Percentiles rank a stretch among this genome's conserved stretches.
Conservation (phyloP, 192 early-diverging fungal species). For the Backusella australiensis region DNA sequence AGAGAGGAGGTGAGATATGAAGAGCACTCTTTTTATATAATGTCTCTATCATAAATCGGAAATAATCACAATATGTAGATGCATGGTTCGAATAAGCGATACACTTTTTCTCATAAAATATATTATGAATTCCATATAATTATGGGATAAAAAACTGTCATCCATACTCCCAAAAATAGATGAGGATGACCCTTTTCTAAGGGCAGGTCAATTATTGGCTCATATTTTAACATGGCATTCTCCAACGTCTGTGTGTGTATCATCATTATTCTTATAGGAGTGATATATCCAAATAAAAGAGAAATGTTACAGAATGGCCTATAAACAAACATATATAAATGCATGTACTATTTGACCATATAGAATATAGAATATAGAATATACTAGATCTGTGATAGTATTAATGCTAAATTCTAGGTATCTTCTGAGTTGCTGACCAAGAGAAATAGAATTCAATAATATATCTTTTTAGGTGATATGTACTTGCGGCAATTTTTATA, state of each 20-base stretch:
- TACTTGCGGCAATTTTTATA: neutral
- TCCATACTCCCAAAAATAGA: neutral
- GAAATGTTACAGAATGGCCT: constrained; percentile 1
- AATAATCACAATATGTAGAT: neutral
- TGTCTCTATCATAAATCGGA: neutral
- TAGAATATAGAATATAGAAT: neutral
- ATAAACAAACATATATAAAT: neutral
- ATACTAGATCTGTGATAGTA: neutral
- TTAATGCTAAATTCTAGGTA: neutral
- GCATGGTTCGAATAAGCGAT: neutral
- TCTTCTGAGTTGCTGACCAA: neutral
- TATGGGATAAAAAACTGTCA: neutral
- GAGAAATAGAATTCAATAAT: neutral
- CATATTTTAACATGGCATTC: neutral
- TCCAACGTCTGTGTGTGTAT: neutral
- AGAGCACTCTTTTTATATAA: neutral
- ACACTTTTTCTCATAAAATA: neutral
- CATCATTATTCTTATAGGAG: neutral
- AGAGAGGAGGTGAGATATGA: neutral
- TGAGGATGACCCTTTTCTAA: neutral
- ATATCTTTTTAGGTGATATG: neutral
- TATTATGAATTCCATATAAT: neutral
- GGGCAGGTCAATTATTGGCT: neutral
- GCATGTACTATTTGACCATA: neutral
- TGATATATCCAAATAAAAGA: neutral